Evolutionary conservation across 2,329 filamentous ascomycete genomes (phyloP), one percentile per base, ranked within the genome.

Genomic region (Chaetomiaceae sp.): DNA sequence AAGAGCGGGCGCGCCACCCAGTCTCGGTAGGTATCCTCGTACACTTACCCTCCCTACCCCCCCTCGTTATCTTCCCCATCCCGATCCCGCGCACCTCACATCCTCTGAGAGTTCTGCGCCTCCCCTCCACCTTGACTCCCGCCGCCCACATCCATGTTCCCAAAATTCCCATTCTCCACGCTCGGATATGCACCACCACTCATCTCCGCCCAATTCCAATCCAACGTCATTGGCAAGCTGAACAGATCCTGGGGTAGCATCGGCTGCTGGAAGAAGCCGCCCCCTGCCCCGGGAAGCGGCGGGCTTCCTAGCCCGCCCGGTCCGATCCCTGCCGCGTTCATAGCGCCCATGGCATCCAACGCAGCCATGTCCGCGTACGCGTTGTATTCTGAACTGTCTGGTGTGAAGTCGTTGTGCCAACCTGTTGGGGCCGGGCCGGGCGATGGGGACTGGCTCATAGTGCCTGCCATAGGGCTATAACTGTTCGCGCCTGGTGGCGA

Each of bases 161-260:
- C 71, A 62, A 76, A 78, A 54, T 75, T 78, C 5, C 81, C 81
- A 58, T 85, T 85, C 64, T 85, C 82, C 36, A 85, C 82, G 23
- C 77, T 77, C 10, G 82, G 81, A 61, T 85, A 85, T 2, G 76
- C 75, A 9, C 81, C 82, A n/a, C 81, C 81, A 29, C 79, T 84
- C 75, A 85, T 83, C 67, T 85, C 82, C 1, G 81, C 81, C 80
- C 81, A 85, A 64, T 81, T 90, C 90, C 91, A 96, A 66, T 97
- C 92, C 20, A 97, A 78, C 2, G 89, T 95, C 85, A 96, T 95
- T 1, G 92, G 91, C 81, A 97, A 85, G 68, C 92, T 87, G 84
- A 94, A 99, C 23, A 97, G 71, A 70, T 97, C 94, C 63, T 92
- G 90, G 4, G 94, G 92, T 20, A 97, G 82, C 64, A 96, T 86